A percentile compares a stretch with the other conserved stretches of the same genome.
phyloP scores from a whole-genome alignment of 2,329 filamentous ascomycete genomes.

The Colletotrichum sp. region DNA sequence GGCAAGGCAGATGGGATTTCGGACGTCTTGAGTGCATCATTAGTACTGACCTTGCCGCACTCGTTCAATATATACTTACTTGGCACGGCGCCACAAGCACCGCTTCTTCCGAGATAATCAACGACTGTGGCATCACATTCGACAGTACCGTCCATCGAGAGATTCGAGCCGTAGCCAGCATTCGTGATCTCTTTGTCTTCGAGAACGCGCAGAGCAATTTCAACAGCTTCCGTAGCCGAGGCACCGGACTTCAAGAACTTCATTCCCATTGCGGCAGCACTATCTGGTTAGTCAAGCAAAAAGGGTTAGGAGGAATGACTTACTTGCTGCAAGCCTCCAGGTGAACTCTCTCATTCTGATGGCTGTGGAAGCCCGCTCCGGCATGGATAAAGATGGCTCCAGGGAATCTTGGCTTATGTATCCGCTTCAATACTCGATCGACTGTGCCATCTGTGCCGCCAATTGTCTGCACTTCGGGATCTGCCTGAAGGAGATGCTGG shows the following conservation, averaged over 20 bases:
- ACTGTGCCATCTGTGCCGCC: conserved; percentile 44
- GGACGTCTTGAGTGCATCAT: conserved; percentile 68
- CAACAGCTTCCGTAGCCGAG: conserved; percentile 85
- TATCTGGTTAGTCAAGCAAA: conserved; percentile 37
- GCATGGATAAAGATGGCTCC: conserved; percentile 94
- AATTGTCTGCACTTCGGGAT: background rate
- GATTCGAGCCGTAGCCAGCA: conserved; percentile 93
- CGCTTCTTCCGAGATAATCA: conserved; percentile 88
- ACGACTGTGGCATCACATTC: conserved; percentile 96
- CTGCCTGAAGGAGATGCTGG: background rate
- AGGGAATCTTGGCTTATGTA: conserved; percentile 40
- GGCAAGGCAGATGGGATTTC: conserved; percentile 89
- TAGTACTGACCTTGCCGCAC: background rate
- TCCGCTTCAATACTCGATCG: conserved; percentile 42
- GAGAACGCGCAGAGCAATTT: conserved; percentile 84
- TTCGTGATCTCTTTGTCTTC: conserved; percentile 98
- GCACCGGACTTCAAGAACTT: conserved; percentile 78
- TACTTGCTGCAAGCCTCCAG: conserved; percentile 89
- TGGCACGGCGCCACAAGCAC: conserved; percentile 88
- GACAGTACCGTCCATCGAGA: conserved; percentile 87
- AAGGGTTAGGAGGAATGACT: conserved; percentile 34
- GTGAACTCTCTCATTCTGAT: conserved; percentile 83
- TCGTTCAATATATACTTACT: conserved; percentile 61
- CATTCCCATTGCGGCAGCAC: conserved; percentile 87
- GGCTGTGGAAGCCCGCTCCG: conserved; percentile 92